Conservation (phyloP, 345 rosid species). For the Brassica cretica region DNA sequence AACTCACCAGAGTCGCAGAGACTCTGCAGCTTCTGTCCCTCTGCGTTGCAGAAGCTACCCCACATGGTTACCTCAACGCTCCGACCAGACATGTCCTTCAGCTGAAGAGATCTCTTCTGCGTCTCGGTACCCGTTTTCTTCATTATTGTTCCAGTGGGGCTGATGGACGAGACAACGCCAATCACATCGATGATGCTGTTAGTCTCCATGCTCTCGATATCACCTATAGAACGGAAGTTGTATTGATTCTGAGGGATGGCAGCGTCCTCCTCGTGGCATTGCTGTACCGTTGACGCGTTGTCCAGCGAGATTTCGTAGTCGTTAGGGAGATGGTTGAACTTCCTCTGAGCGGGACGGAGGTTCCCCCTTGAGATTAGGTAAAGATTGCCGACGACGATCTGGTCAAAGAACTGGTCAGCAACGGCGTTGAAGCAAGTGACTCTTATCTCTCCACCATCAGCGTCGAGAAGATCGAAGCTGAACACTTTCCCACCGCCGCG, state of each 20-base stretch:
- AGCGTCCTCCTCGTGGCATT: slow-evolving; percentile 68
- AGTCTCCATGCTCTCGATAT: slow-evolving; percentile 70
- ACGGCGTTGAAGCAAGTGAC: slow-evolving; percentile 82
- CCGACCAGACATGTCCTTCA: slow-evolving; percentile 82
- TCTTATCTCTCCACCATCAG: slow-evolving; percentile 86
- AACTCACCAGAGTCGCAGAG: slow-evolving; percentile 70
- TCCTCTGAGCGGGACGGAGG: slow-evolving; percentile 75
- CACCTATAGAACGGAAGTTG: slow-evolving; percentile 67
- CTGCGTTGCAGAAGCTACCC: slow-evolving; percentile 75
- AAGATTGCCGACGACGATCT: slow-evolving; percentile 71
- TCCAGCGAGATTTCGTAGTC: slow-evolving; percentile 77
- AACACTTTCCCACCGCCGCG: slow-evolving; percentile 94
- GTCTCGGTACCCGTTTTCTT: slow-evolving; percentile 77
- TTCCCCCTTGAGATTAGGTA: slow-evolving; percentile 76
- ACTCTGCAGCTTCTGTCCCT: slow-evolving; percentile 70
- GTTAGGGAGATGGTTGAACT: slow-evolving; percentile 73
- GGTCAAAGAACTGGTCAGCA: slow-evolving; percentile 79
- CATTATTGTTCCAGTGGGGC: slow-evolving; percentile 64
- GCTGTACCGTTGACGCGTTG: slow-evolving; percentile 58
- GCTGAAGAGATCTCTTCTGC: slow-evolving; percentile 72
- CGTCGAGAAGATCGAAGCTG: slow-evolving; percentile 86
- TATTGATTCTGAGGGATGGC: slow-evolving; percentile 72
- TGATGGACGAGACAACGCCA: slow-evolving; percentile 65
- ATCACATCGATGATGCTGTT: slow-evolving; percentile 65
- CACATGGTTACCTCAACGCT: slow-evolving; percentile 87